Conservation (phyloP, 2,329 filamentous ascomycete genomes). For the Fusarium odoratissimum region DNA sequence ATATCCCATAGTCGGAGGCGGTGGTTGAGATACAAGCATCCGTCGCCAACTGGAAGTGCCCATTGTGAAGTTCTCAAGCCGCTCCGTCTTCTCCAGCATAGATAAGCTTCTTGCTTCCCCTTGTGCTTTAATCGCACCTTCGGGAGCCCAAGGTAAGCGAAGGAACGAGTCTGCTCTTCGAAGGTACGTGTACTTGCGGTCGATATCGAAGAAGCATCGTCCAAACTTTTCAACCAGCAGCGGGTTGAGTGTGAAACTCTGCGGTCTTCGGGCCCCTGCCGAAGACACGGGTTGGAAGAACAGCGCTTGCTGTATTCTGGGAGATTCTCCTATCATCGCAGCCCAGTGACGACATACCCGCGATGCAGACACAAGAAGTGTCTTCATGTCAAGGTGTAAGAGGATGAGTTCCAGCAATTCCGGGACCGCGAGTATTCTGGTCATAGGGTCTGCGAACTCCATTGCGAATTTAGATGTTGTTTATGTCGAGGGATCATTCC, state of each 20-base stretch:
- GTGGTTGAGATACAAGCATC: slow-evolving; percentile 42
- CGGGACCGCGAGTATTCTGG: slow-evolving; percentile 10
- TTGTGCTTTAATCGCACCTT: neutral
- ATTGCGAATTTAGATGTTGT: neutral
- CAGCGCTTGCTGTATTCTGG: slow-evolving; percentile 24
- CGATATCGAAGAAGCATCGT: slow-evolving; percentile 31
- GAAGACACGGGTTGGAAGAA: slow-evolving; percentile 21
- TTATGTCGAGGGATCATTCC: neutral
- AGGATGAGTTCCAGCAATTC: slow-evolving; percentile 47
- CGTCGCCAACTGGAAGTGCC: slow-evolving; percentile 38
- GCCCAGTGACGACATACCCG: slow-evolving; percentile 43
- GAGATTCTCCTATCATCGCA: slow-evolving; percentile 11
- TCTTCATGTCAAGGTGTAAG: slow-evolving; percentile 41
- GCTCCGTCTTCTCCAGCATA: slow-evolving; percentile 9
- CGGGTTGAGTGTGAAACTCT: slow-evolving; percentile 19
- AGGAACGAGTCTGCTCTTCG: slow-evolving; percentile 36
- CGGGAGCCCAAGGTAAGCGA: slow-evolving; percentile 33
- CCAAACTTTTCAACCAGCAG: slow-evolving; percentile 36
- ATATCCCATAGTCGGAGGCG: slow-evolving; percentile 36
- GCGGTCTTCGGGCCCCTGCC: neutral
- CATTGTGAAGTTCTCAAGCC: slow-evolving; percentile 24
- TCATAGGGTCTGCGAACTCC: neutral
- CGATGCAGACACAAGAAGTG: slow-evolving; percentile 41
- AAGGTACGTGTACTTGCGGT: slow-evolving; percentile 10
- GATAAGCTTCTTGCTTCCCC: slow-evolving; percentile 9